These are phyloP conservation scores for Coemansia pectinata DNA, from an alignment of 192 early-diverging fungal species.

Conservation along the genomic window DNA sequence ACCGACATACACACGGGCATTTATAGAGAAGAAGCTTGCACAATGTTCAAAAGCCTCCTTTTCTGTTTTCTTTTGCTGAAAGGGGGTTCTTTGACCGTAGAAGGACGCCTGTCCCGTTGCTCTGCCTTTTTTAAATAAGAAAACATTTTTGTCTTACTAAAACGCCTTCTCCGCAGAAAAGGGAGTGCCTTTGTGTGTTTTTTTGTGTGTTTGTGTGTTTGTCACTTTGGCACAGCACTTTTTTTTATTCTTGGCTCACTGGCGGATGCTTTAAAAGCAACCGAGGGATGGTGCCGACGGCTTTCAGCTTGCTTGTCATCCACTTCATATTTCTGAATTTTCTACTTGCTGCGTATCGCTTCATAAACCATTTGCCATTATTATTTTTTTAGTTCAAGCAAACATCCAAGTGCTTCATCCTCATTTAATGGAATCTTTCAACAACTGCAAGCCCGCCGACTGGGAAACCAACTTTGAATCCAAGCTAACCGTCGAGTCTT, in stretches of 20 bases:
- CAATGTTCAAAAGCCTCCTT: not conserved
- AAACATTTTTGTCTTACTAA: not conserved
- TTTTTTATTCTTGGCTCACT: not conserved
- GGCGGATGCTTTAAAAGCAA: not conserved
- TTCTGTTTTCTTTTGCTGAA: not conserved
- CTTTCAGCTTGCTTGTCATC: not conserved
- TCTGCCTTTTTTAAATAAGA: not conserved
- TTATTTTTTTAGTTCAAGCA: not conserved
- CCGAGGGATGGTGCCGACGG: not conserved
- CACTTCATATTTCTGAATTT: not conserved
- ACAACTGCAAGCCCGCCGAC: not conserved
- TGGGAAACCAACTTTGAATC: slow-evolving; percentile 10
- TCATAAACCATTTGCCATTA: not conserved
- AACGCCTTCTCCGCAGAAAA: not conserved
- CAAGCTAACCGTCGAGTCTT: not conserved
- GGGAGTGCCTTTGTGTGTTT: not conserved
- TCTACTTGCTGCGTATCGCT: not conserved
- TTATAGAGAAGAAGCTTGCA: not conserved
- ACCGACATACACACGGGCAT: not conserved
- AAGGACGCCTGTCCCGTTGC: not conserved
- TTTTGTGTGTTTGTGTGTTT: too few relatives aligned
- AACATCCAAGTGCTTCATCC: not conserved
- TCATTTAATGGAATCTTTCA: not conserved
- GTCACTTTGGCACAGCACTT: not conserved
- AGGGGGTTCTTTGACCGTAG: not conserved